Evolutionary conservation across 345 rosid genomes (phyloP).

Genomic region (Gossypium herbaceum): DNA sequence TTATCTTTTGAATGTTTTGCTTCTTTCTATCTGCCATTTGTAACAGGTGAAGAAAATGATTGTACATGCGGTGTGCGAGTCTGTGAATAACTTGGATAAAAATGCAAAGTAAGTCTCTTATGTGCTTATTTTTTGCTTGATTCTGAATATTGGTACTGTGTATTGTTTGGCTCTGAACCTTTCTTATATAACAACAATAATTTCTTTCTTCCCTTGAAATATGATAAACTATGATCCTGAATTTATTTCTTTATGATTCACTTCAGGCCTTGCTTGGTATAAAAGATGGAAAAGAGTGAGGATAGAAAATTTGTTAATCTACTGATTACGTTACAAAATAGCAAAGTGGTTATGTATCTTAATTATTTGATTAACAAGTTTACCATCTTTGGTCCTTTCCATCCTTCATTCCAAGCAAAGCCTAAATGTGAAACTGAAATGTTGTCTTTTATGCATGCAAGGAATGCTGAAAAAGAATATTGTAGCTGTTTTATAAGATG

Average conservation of each 20-base stretch:
- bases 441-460: background rate
- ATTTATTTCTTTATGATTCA: background rate
- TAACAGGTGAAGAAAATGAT: conserved; percentile 59
- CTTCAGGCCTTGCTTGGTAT: too few species aligned
- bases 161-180: background rate
- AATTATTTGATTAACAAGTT: too few species aligned
- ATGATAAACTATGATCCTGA: background rate
- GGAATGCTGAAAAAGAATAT: background rate
- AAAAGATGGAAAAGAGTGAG: too few species aligned
- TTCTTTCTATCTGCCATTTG: background rate
- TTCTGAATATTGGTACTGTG: background rate
- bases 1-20: background rate
- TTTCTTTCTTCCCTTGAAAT: background rate
- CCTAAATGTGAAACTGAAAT: background rate
- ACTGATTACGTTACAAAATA: too few species aligned
- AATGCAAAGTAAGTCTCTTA: background rate
- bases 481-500: background rate
- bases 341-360: too few species aligned
- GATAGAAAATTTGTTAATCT: too few species aligned
- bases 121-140: background rate
- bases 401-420: too few species aligned
- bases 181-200: background rate
- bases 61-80: conserved; percentile 32
- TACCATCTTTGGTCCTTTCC: too few species aligned
- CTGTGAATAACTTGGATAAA: conserved; percentile 26